Percentiles rank a stretch among this genome's conserved stretches.
These are phyloP conservation scores for Cladosporium sp. DNA, from an alignment of 2,329 filamentous ascomycete genomes.

Conservation along the genomic window DNA sequence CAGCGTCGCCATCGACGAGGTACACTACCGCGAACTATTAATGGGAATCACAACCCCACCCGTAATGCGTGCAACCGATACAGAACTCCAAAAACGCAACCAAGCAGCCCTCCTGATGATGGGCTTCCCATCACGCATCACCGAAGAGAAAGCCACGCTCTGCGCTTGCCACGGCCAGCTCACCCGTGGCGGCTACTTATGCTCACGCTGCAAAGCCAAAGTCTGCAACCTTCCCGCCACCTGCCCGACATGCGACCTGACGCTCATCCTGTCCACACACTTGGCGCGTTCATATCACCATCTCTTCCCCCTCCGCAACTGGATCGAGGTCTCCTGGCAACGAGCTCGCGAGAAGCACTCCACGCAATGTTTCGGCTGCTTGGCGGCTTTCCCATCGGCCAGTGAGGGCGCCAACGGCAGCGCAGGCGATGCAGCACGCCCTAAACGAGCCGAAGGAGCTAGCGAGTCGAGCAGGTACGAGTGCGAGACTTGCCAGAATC, in stretches of 20 bases:
- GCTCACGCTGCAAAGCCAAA: constrained; percentile 83
- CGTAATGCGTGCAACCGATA: constrained; percentile 60
- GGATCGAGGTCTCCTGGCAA: constrained; percentile 84
- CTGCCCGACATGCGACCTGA: constrained; percentile 87
- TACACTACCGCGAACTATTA: constrained; percentile 85
- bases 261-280: constrained; percentile 91
- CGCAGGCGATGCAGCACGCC: background rate
- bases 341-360: constrained; percentile 55
- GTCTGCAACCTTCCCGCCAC: constrained; percentile 88
- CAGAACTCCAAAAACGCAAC: constrained; percentile 39
- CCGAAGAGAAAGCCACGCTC: constrained; percentile 70
- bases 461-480: constrained; percentile 87
- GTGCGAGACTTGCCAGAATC: constrained; percentile 80
- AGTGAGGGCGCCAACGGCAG: constrained; percentile 20
- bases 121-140: constrained; percentile 88
- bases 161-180: constrained; percentile 90
- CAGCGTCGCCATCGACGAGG: constrained; percentile 80
- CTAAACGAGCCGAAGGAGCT: constrained; percentile 50
- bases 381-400: constrained; percentile 64
- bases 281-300: constrained; percentile 91
- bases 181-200: constrained; percentile 81
- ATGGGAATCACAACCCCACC: constrained; percentile 88
- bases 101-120: constrained; percentile 78
- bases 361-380: constrained; percentile 74
- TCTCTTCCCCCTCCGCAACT: constrained; percentile 85